phyloP scores from a whole-genome alignment of 1,139 yeast genomes.

The Taphrina deformans region DNA sequence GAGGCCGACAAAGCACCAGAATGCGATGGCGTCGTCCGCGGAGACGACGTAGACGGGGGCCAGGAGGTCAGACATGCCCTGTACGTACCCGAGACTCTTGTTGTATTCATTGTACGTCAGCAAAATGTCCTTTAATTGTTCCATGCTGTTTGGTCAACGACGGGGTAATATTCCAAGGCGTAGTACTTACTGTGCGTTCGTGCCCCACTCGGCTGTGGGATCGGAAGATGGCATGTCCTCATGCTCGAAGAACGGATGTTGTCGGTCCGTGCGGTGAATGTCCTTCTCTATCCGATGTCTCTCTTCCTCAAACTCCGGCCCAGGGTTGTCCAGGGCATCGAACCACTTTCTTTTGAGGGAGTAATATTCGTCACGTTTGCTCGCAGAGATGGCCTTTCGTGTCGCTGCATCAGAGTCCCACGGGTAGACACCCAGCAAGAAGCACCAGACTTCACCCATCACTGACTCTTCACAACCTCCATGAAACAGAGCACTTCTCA shows the following conservation, averaged over 20 bases:
- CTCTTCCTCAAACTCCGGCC: conserved; percentile 81
- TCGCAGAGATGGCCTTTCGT: conserved; percentile 58
- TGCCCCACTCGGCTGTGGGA: conserved; percentile 49
- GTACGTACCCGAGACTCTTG: conserved; percentile 85
- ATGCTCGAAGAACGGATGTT: conserved; percentile 62
- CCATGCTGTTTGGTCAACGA: conserved; percentile 62
- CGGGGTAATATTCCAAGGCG: not conserved
- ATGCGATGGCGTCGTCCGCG: conserved; percentile 75
- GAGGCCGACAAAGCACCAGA: conserved; percentile 84
- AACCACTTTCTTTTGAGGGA: conserved; percentile 69
- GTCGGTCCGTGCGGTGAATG: conserved; percentile 86
- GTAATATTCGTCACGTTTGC: conserved; percentile 64
- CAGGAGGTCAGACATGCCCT: conserved; percentile 93
- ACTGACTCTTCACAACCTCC: conserved; percentile 57
- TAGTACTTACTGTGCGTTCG: conserved; percentile 23
- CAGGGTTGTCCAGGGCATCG: conserved; percentile 59
- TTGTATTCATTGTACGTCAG: conserved; percentile 85
- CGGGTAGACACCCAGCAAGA: conserved; percentile 76
- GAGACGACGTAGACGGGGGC: conserved; percentile 80
- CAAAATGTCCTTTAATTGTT: conserved; percentile 71
- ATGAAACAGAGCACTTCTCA: conserved; percentile 80
- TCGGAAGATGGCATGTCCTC: conserved; percentile 55
- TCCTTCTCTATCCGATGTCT: conserved; percentile 87
- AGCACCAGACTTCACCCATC: conserved; percentile 81
- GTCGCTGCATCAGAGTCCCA: conserved; percentile 82